These are phyloP conservation scores for Eucommia ulmoides DNA, from an alignment of 257 asterid genomes.

Conservation along the genomic window DNA sequence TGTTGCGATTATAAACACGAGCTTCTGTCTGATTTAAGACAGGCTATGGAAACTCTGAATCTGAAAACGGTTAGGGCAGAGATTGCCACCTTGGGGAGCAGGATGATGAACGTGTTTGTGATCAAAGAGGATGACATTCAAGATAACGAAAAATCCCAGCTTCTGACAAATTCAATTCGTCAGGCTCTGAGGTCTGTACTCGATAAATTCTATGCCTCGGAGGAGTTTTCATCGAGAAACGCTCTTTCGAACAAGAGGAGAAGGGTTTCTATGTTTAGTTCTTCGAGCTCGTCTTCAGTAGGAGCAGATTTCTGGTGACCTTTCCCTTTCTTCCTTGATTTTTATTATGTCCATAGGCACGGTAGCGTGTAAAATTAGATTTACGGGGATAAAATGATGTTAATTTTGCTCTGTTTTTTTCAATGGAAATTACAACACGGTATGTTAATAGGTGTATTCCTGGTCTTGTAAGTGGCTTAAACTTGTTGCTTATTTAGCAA, in stretches of 20 bases:
- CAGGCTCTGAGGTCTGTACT: constrained; percentile 54
- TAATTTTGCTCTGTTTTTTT: too few relatives aligned
- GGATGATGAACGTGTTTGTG: constrained; percentile 63
- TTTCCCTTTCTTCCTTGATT: too few relatives aligned
- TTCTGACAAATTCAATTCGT: constrained; percentile 34
- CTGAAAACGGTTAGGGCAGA: constrained; percentile 43
- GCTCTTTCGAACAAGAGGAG: constrained; percentile 47
- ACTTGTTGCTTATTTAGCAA: too few relatives aligned
- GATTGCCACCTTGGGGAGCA: constrained; percentile 60
- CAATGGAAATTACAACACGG: too few relatives aligned
- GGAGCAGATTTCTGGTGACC: constrained; percentile 59
- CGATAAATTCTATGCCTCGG: constrained; percentile 75
- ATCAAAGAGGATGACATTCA: constrained; percentile 16
- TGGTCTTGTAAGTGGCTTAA: too few relatives aligned
- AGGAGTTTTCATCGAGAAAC: constrained; percentile 54
- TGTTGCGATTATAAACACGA: constrained; percentile 72
- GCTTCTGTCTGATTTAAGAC: constrained; percentile 42
- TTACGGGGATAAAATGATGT: too few relatives aligned
- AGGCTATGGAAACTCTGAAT: constrained; percentile 58
- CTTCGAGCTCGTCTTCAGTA: constrained; percentile 32
- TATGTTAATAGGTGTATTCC: too few relatives aligned
- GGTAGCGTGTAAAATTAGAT: too few relatives aligned
- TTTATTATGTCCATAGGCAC: too few relatives aligned
- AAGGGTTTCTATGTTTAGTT: constrained; percentile 35
- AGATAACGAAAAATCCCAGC: constrained; percentile 21